Conservation (phyloP, 2,329 filamentous ascomycete species). For the Pseudocercospora macadamiae region DNA sequence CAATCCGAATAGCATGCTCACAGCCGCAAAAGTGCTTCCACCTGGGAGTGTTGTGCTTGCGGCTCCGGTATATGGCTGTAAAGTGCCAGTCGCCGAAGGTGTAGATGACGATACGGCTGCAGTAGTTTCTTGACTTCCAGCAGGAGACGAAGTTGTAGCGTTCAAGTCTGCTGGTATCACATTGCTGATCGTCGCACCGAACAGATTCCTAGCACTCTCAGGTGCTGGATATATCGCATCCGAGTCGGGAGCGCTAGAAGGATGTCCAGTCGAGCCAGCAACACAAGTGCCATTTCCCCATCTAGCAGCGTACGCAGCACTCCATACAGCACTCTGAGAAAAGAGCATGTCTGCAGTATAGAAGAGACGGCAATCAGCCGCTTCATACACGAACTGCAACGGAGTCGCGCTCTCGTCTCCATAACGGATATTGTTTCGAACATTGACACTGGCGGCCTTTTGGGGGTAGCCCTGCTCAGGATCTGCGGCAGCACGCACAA, state of each 20-base stretch:
- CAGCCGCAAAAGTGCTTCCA: background rate
- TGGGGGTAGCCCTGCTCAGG: conserved; percentile 13
- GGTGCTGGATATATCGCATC: background rate
- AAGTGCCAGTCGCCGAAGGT: background rate
- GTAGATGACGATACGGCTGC: background rate
- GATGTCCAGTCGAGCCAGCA: conserved; percentile 24
- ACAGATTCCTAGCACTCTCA: conserved; percentile 5
- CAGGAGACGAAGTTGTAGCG: background rate
- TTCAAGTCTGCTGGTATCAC: background rate
- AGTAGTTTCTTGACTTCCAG: background rate
- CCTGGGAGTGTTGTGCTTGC: too few species aligned
- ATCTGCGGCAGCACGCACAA: conserved; percentile 5
- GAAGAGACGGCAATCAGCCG: conserved; percentile 46
- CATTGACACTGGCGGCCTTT: conserved; percentile 39
- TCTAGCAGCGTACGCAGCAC: conserved; percentile 41
- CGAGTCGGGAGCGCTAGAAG: conserved; percentile 10
- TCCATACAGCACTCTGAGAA: conserved; percentile 43
- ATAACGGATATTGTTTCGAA: conserved; percentile 40
- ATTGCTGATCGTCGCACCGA: background rate
- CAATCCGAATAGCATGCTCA: background rate
- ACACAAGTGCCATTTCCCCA: conserved; percentile 33
- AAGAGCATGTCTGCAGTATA: conserved; percentile 42
- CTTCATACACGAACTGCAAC: conserved; percentile 47
- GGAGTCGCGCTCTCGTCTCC: conserved; percentile 37
- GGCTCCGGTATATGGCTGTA: background rate